These are phyloP conservation scores for Drechslera avenae DNA, from an alignment of 2,329 filamentous ascomycete species.

Conservation along the genomic window DNA sequence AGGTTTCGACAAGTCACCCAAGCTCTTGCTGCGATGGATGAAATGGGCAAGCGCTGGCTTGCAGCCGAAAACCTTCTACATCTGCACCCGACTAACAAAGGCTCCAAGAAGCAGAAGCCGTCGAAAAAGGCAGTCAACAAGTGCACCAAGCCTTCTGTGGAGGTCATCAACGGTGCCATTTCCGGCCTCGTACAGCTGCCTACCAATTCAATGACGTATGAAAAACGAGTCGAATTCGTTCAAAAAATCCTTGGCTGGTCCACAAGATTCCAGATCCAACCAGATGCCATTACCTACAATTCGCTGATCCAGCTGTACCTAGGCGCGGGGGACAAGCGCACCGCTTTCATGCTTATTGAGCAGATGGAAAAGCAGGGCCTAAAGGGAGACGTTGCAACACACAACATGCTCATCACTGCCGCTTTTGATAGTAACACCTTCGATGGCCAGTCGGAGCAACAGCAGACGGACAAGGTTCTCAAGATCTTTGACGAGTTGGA, in stretches of 20 bases:
- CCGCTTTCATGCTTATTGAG: conserved; percentile 60
- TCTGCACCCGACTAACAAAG: conserved; percentile 15
- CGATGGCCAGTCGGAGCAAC: conserved; percentile 48
- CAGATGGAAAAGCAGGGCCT: conserved; percentile 64
- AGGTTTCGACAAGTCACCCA: conserved; percentile 58
- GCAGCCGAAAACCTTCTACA: conserved; percentile 38
- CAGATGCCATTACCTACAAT: conserved; percentile 65
- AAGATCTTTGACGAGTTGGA: conserved; percentile 62
- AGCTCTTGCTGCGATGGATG: conserved; percentile 67
- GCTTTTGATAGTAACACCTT: conserved; percentile 58
- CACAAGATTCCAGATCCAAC: conserved; percentile 51
- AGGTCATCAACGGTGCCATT: conserved; percentile 72
- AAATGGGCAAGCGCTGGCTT: conserved; percentile 69
- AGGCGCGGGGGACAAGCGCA: conserved; percentile 53
- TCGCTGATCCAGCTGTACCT: conserved; percentile 68
- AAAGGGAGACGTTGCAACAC: conserved; percentile 69
- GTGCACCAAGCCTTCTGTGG: conserved; percentile 65
- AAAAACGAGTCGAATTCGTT: conserved; percentile 46
- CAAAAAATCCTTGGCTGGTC: conserved; percentile 51
- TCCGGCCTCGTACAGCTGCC: conserved; percentile 60
- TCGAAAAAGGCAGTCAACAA: conserved; percentile 37
- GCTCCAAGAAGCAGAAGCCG: conserved; percentile 12
- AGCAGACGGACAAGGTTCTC: conserved; percentile 60
- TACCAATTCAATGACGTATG: conserved; percentile 45
- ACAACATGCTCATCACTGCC: conserved; percentile 71